These are phyloP conservation scores for Pseudozyma pruni DNA, from an alignment of 1,284 basidiomycete species.

Conservation along the genomic window DNA sequence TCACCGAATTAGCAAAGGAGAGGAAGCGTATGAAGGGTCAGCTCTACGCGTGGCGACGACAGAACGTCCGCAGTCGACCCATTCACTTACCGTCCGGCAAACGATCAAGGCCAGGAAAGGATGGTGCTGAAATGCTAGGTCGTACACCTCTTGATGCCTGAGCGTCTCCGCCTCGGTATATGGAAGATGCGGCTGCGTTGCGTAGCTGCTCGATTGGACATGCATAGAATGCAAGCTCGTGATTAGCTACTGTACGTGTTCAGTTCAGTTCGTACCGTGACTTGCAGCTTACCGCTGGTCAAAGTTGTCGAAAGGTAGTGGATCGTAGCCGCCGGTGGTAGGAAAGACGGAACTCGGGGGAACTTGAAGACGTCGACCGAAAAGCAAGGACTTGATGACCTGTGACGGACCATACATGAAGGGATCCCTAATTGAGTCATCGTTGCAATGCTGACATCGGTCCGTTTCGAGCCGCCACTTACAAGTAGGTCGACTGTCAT, in stretches of 20 bases:
- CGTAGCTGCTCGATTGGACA: background rate
- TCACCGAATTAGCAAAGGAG: no score
- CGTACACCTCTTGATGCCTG: slow-evolving; percentile 7
- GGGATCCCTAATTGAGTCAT: no score
- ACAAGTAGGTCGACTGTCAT: slow-evolving; percentile 13
- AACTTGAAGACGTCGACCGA: slow-evolving; percentile 13
- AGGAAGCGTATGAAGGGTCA: no score
- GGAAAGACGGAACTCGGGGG: background rate
- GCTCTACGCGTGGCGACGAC: background rate
- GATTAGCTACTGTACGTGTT: no score
- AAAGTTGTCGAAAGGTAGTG: background rate
- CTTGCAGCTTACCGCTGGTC: slow-evolving; percentile 4
- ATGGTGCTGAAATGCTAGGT: slow-evolving; percentile 29
- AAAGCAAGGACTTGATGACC: slow-evolving; percentile 8
- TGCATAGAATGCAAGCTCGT: background rate
- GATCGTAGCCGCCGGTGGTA: background rate
- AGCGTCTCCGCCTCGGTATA: slow-evolving; percentile 1
- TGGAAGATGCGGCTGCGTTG: background rate
- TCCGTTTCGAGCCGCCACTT: no score
- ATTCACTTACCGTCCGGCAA: slow-evolving; percentile 20
- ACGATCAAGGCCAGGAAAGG: slow-evolving; percentile 35
- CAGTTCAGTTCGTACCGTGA: no score
- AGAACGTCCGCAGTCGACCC: no score
- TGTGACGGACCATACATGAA: background rate
- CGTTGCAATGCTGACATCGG: no score